Evolutionary conservation across 1,139 yeast genomes (phyloP), one percentile per base, ranked within the genome.

Genomic region (Wickerhamiella infanticola): DNA sequence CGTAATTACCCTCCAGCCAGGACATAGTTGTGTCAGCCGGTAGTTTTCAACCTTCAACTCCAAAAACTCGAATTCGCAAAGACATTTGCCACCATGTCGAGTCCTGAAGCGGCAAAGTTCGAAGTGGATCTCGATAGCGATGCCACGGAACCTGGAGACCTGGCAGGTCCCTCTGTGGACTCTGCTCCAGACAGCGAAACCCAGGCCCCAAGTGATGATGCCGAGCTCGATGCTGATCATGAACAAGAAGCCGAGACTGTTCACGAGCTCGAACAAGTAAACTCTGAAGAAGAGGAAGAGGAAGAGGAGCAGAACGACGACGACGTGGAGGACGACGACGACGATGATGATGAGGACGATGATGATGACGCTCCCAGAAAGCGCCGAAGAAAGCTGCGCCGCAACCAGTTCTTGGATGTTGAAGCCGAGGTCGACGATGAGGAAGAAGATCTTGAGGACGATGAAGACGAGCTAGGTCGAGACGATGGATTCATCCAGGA

Each of bases 391-490:
- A 35, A 85, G 68, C 13, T 83, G 73, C 80, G 65, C 73, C 78
- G 86, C 57, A 90, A 90, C 63, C 90, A 83, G 69, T 90, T 90
- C 64, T 74, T 90, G 65, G 99, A 90, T 81, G 94, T 90, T 47
- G 98, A 90, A 70, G 99, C 99, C 49, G 98, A 90, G 62, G 99
- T 90, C 48, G 95, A 93, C 62, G 97, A 90, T 50, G 98, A 90
- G 55, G 98, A 90, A 49, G 98, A 90, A 54, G 98, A 90, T 39
- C 81, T 85, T 43, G 97, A 88, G 55, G 97, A 86, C 50, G 95
- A 85, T 54, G 96, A 85, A 56, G 95, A 90, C 8, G 96, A 82
- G 53, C 67, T 84, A 39, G 75, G 82, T 48, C 75, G 88, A 57
- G 94, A 86, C 59, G 95, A 67, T 46, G 72, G 72, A 1, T 68